phyloP scores from a whole-genome alignment of 1,139 yeast genomes.

The Pichia sp. region DNA sequence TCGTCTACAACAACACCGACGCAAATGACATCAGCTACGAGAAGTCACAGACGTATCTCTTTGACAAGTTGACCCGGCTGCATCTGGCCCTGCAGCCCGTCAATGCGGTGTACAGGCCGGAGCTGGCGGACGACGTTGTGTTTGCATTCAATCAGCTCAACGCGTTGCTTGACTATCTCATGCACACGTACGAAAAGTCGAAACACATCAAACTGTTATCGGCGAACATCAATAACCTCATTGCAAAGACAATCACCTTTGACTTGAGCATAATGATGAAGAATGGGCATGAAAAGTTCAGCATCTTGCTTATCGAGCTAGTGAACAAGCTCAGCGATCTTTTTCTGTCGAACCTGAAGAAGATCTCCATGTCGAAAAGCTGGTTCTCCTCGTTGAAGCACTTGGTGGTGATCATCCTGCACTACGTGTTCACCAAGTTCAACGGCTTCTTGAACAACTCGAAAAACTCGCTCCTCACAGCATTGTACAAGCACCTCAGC shows the following conservation, averaged over 20 bases:
- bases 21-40: slow-evolving; percentile 12
- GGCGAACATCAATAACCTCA: slow-evolving; percentile 22
- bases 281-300: slow-evolving; percentile 30
- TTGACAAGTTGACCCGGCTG: slow-evolving; percentile 9
- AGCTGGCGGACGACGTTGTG: slow-evolving; percentile 28
- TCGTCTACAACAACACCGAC: slow-evolving; percentile 12
- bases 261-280: slow-evolving; percentile 27
- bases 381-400: slow-evolving; percentile 32
- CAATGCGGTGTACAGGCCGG: neutral
- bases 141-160: slow-evolving; percentile 24
- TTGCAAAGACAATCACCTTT: slow-evolving; percentile 23
- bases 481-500: slow-evolving; percentile 28
- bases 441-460: slow-evolving; percentile 32
- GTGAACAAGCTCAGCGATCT: slow-evolving; percentile 24
- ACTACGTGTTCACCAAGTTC: slow-evolving; percentile 28
- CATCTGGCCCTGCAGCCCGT: slow-evolving; percentile 8
- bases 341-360: slow-evolving; percentile 23
- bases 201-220: slow-evolving; percentile 24
- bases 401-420: slow-evolving; percentile 27
- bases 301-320: slow-evolving; percentile 28
- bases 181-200: slow-evolving; percentile 20
- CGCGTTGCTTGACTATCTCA: slow-evolving; percentile 20
- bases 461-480: slow-evolving; percentile 26
- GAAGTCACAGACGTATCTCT: slow-evolving; percentile 8
- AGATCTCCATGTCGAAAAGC: slow-evolving; percentile 29